Evolutionary conservation across 169 alveolate genomes (phyloP).

Genomic region (Plasmodium sp.): DNA sequence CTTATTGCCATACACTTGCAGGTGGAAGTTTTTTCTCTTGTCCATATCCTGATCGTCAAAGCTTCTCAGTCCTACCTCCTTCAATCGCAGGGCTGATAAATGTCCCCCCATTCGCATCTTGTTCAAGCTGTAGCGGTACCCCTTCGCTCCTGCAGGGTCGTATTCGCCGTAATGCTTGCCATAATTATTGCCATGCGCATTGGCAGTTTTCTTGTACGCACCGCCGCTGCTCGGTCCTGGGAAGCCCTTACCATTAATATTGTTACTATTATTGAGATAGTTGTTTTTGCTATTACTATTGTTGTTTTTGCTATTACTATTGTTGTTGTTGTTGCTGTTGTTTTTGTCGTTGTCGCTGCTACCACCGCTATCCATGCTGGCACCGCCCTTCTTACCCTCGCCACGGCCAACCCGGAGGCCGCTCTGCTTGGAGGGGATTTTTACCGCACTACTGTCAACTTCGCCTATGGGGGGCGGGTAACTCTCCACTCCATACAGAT

Average conservation of each 20-base stretch:
- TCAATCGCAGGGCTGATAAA: constrained; percentile 60
- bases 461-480: background rate
- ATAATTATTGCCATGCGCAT: background rate
- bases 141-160: background rate
- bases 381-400: background rate
- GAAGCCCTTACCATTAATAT: background rate
- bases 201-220: background rate
- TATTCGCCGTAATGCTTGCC: background rate
- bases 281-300: background rate
- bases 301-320: background rate
- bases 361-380: background rate
- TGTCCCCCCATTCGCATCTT: constrained; percentile 61
- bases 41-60: constrained; percentile 78
- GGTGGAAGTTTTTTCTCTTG: constrained; percentile 47
- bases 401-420: background rate
- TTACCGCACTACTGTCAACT: background rate
- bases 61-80: constrained; percentile 77
- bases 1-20: constrained; percentile 49
- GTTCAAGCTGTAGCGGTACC: constrained; percentile 22
- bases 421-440: background rate
- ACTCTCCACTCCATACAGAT: background rate
- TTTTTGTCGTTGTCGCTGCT: background rate
- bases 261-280: background rate
- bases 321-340: background rate
- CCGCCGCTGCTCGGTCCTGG: background rate